These are phyloP conservation scores for Coemansia sp. DNA, from an alignment of 192 early-diverging fungal genomes.

Conservation along the genomic window DNA sequence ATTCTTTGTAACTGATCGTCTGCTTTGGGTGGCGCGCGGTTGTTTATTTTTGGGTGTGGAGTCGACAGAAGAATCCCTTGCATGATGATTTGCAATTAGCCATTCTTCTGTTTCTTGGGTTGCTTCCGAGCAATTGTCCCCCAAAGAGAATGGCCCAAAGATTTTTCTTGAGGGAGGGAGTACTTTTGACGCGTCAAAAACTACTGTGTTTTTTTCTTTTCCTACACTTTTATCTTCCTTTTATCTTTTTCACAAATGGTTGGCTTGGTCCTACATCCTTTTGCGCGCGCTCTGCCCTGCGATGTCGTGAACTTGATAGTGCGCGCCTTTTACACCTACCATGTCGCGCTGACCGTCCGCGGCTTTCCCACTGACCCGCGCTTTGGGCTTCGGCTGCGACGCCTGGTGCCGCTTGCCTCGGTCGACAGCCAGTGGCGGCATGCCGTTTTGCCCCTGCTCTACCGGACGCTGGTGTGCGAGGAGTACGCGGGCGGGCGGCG, in stretches of 20 bases:
- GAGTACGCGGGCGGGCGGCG: conserved; percentile 4
- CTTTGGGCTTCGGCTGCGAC: not conserved
- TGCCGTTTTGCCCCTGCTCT: conserved; percentile 12
- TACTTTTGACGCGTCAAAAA: too few relatives aligned
- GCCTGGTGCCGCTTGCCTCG: not conserved
- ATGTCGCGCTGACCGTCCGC: not conserved
- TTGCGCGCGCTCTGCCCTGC: not conserved
- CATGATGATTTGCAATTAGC: not conserved
- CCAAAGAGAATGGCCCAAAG: not conserved
- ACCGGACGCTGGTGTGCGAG: conserved; percentile 15
- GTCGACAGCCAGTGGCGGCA: conserved; percentile 18
- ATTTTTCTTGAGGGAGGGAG: not conserved
- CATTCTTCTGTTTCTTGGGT: not conserved
- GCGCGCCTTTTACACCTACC: not conserved
- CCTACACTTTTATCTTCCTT: too few relatives aligned
- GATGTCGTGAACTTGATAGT: conserved; percentile 21
- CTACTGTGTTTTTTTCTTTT: not conserved
- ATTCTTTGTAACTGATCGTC: too few relatives aligned
- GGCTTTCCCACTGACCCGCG: not conserved
- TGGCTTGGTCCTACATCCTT: not conserved
- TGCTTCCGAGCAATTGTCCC: not conserved
- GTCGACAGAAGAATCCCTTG: not conserved
- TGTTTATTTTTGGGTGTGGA: not conserved
- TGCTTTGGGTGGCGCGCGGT: not conserved
- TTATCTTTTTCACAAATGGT: not conserved